Evolutionary conservation across 495 filamentous ascomycete genomes (phyloP).

Genomic region (Chaetomium tenue): DNA sequence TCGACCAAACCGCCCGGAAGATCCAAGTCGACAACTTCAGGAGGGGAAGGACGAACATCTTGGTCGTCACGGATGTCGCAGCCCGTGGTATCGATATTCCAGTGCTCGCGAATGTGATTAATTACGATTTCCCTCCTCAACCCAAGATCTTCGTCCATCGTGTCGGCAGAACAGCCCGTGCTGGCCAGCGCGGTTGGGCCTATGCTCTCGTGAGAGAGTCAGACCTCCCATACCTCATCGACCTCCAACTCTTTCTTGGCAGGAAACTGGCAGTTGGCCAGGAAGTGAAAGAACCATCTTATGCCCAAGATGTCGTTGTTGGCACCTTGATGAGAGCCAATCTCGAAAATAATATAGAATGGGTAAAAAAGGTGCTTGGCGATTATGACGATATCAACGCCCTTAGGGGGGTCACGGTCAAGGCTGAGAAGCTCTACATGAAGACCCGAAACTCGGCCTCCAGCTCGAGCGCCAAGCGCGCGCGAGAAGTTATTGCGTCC

Average conservation of each 20-base stretch:
- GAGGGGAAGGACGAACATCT: slow-evolving; percentile 75
- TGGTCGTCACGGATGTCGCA: slow-evolving; percentile 97
- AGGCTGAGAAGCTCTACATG: slow-evolving; percentile 89
- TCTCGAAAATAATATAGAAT: slow-evolving; percentile 72
- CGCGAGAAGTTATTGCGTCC: slow-evolving; percentile 67
- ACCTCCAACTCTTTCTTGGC: slow-evolving; percentile 92
- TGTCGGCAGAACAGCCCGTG: slow-evolving; percentile 91
- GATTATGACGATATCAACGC: slow-evolving; percentile 70
- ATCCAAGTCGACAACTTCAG: slow-evolving; percentile 88
- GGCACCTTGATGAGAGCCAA: slow-evolving; percentile 67
- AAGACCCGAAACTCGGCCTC: slow-evolving; percentile 87
- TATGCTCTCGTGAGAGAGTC: slow-evolving; percentile 84
- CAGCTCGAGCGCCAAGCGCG: slow-evolving; percentile 77
- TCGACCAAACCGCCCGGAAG: slow-evolving; percentile 90
- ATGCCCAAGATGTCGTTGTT: slow-evolving; percentile 74
- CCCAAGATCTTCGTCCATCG: slow-evolving; percentile 96
- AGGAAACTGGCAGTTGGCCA: slow-evolving; percentile 71
- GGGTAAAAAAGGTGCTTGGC: slow-evolving; percentile 69
- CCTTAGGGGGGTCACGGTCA: slow-evolving; percentile 70
- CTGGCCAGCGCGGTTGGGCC: slow-evolving; percentile 87
- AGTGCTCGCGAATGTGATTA: slow-evolving; percentile 93
- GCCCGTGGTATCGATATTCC: slow-evolving; percentile 98
- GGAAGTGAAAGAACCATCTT: slow-evolving; percentile 58
- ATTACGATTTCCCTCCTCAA: slow-evolving; percentile 96
- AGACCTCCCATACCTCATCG: slow-evolving; percentile 86